phyloP scores from a whole-genome alignment of 805 yeast genomes.

The Myxozyma neotropica region DNA sequence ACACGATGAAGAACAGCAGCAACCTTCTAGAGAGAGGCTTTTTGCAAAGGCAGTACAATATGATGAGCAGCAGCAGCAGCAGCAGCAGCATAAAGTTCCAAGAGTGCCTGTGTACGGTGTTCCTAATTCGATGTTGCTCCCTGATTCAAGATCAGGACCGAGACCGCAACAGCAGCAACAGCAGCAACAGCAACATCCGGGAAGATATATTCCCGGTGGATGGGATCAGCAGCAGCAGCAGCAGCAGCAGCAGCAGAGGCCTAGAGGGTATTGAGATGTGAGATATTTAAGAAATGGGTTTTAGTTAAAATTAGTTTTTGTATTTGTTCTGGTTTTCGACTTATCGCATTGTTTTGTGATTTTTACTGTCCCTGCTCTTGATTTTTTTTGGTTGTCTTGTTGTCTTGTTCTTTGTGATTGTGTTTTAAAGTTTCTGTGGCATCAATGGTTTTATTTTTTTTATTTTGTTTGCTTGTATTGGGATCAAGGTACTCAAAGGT shows the following conservation, averaged over 20 bases:
- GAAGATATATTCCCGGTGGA: not conserved
- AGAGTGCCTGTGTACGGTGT: slow-evolving; percentile 1
- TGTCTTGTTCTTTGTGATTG: not conserved
- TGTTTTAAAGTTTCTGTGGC: too few relatives aligned
- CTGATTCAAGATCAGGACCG: too few relatives aligned
- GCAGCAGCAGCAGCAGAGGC: too few relatives aligned
- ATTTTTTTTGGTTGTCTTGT: not conserved
- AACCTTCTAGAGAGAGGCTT: not conserved
- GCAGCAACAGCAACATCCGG: slow-evolving; percentile 5
- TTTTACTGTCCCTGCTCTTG: not conserved
- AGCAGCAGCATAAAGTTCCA: not conserved
- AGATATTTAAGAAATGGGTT: not conserved
- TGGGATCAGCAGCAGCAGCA: not conserved
- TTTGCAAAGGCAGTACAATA: slow-evolving; percentile 2
- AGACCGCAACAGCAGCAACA: slow-evolving; percentile 1
- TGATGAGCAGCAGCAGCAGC: slow-evolving; percentile 2
- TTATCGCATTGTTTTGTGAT: not conserved
- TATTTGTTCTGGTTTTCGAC: not conserved
- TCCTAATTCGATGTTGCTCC: too few relatives aligned
- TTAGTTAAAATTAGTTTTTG: not conserved
- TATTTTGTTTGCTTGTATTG: not conserved
- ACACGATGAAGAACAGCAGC: not conserved
- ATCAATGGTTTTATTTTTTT: too few relatives aligned
- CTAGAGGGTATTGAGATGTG: not conserved
- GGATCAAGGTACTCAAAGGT: too few relatives aligned